phyloP scores from a whole-genome alignment of 208 protist species.

The Trypanosoma rangeli region DNA sequence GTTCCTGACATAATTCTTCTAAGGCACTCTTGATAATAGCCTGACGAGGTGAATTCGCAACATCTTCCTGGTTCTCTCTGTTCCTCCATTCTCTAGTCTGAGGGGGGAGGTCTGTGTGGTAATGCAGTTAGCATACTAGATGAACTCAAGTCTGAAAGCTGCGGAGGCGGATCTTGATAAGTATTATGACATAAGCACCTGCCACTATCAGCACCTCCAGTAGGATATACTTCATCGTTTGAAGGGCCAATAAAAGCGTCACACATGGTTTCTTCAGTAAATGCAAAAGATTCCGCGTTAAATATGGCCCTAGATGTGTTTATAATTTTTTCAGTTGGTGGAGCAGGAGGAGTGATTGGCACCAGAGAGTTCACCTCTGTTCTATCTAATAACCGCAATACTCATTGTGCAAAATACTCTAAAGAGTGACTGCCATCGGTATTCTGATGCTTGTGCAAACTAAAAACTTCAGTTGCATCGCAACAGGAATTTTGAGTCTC shows the following conservation, averaged over 20 bases:
- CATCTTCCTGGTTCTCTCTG: neutral
- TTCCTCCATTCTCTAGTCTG: neutral
- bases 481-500: conserved; percentile 25
- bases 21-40: conserved; percentile 40
- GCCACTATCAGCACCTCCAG: neutral
- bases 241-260: neutral
- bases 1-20: conserved; percentile 60
- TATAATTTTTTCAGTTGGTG: neutral
- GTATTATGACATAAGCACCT: neutral
- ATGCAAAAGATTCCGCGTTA: neutral
- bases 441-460: neutral
- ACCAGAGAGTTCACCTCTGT: neutral
- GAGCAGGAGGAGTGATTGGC: neutral
- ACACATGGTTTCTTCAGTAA: neutral
- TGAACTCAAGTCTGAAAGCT: neutral
- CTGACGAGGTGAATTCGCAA: neutral
- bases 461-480: neutral
- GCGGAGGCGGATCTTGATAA: neutral
- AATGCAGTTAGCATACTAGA: neutral
- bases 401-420: conserved; percentile 16
- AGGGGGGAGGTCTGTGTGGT: neutral
- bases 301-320: neutral
- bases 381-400: conserved; percentile 1
- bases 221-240: neutral
- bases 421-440: neutral